These are phyloP conservation scores for Cryptococcus floricola DNA, from an alignment of 1,284 basidiomycete species.

Conservation along the genomic window DNA sequence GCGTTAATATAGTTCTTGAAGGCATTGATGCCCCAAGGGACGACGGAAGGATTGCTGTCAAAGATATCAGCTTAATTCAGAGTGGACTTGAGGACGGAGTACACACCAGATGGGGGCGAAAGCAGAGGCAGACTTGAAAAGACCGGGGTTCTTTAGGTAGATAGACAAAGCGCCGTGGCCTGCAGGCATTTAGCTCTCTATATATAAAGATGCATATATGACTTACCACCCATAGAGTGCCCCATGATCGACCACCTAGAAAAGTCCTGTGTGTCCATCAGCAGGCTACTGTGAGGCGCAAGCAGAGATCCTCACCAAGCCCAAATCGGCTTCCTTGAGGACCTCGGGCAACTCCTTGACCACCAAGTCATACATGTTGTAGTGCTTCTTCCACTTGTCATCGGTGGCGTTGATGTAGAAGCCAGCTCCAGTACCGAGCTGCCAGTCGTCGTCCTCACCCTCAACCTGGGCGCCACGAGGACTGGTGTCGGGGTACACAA, in stretches of 20 bases:
- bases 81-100: not conserved
- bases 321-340: conserved; percentile 64
- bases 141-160: conserved; percentile 68
- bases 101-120: conserved; percentile 76
- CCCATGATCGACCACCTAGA: conserved; percentile 66
- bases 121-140: conserved; percentile 84
- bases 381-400: conserved; percentile 72
- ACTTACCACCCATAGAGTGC: conserved; percentile 77
- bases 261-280: conserved; percentile 28
- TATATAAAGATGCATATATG: not conserved
- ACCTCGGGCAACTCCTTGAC: conserved; percentile 75
- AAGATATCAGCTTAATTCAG: not conserved
- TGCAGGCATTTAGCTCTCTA: conserved; percentile 7
- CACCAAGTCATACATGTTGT: conserved; percentile 85
- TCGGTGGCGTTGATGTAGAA: conserved; percentile 89
- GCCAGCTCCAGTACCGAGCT: conserved; percentile 88
- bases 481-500: conserved; percentile 94
- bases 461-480: conserved; percentile 87
- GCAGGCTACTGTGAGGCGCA: not conserved
- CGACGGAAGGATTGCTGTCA: conserved; percentile 69
- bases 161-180: conserved; percentile 88
- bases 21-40: conserved; percentile 89
- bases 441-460: conserved; percentile 84
- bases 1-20: conserved; percentile 75
- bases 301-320: conserved; percentile 44